Evolutionary conservation across 345 rosid genomes (phyloP).

Genomic region (Capsella bursapastoris): DNA sequence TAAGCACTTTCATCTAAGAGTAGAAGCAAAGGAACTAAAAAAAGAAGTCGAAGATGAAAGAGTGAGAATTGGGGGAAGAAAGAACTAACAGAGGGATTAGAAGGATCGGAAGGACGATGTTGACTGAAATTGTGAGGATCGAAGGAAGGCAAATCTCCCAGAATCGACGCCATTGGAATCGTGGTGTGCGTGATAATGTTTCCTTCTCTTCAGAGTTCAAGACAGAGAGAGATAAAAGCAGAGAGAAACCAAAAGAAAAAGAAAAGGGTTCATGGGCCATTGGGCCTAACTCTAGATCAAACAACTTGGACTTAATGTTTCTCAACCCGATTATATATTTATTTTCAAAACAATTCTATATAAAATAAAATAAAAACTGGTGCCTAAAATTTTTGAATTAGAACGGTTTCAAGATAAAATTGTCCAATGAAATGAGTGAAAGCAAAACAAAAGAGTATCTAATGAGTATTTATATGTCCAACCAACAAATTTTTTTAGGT

Average conservation of each 20-base stretch:
- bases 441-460: background rate
- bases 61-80: background rate
- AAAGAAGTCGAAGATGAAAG: background rate
- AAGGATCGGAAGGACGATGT: conserved; percentile 84
- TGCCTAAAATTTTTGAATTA: background rate
- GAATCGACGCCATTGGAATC: conserved; percentile 66
- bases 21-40: background rate
- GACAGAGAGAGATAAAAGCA: background rate
- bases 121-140: conserved; percentile 91
- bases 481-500: no score
- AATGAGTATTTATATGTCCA: no score
- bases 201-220: background rate
- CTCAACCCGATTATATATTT: background rate
- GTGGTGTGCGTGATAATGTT: conserved; percentile 1
- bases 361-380: no score
- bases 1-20: background rate
- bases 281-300: background rate
- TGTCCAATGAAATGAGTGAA: no score
- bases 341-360: no score
- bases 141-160: conserved; percentile 79
- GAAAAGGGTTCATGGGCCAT: background rate
- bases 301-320: background rate
- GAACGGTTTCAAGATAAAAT: no score
- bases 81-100: conserved; percentile 72
- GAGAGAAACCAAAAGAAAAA: background rate